Conservation (phyloP, 352 stramenopile species). For the Globisporangium parvum region DNA sequence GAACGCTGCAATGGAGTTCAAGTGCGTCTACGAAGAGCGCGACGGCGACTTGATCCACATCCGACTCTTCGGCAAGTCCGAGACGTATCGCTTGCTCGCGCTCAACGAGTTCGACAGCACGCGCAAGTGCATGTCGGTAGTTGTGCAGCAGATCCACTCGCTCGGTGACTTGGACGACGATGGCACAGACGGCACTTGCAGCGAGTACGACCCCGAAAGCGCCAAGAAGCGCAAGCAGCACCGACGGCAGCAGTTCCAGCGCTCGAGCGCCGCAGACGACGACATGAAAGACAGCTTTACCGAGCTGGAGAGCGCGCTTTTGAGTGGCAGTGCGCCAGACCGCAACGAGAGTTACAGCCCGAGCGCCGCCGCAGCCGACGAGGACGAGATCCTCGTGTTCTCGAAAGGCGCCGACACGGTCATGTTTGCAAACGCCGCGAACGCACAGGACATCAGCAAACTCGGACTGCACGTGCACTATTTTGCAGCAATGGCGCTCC, state of each 20-base stretch:
- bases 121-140: slow-evolving; percentile 81
- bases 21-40: slow-evolving; percentile 76
- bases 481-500: slow-evolving; percentile 83
- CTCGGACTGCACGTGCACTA: slow-evolving; percentile 79
- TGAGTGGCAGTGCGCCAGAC: slow-evolving; percentile 17
- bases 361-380: neutral
- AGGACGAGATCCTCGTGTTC: slow-evolving; percentile 68
- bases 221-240: slow-evolving; percentile 6
- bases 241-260: slow-evolving; percentile 4
- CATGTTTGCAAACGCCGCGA: slow-evolving; percentile 79
- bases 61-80: slow-evolving; percentile 64
- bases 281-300: slow-evolving; percentile 19
- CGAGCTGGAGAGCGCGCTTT: slow-evolving; percentile 23
- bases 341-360: slow-evolving; percentile 10
- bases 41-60: slow-evolving; percentile 71
- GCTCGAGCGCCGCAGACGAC: neutral
- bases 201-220: slow-evolving; percentile 1
- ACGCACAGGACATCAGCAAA: slow-evolving; percentile 69
- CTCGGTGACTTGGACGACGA: slow-evolving; percentile 7
- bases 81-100: slow-evolving; percentile 71
- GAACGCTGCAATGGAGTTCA: slow-evolving; percentile 72
- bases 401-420: slow-evolving; percentile 87
- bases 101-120: slow-evolving; percentile 87
- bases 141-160: slow-evolving; percentile 45
- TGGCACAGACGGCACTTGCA: neutral